Conservation (phyloP, 306 rosid genomes). For the Vicia villosa region DNA sequence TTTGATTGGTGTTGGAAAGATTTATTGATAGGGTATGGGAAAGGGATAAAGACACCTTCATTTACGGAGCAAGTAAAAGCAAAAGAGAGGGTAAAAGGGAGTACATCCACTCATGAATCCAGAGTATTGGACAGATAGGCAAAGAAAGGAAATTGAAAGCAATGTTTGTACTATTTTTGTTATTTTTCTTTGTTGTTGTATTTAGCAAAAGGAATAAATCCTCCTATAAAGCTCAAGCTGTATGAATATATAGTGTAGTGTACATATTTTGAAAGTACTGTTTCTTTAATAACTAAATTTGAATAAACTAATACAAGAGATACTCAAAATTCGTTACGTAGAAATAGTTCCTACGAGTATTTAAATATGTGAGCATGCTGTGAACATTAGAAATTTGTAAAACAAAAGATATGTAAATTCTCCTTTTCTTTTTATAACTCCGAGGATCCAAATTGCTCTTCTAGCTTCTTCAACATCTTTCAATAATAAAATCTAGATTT, state of each 20-base stretch:
- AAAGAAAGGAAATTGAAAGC: conserved; percentile 20
- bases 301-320: too few species aligned
- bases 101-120: conserved; percentile 40
- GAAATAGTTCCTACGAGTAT: too few species aligned
- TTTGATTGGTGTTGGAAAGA: conserved; percentile 57
- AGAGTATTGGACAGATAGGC: conserved; percentile 33
- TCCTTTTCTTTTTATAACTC: too few species aligned
- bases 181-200: conserved; percentile 30
- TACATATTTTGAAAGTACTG: background rate
- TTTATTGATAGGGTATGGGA: conserved; percentile 49
- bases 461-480: too few species aligned
- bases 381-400: too few species aligned
- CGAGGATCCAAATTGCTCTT: too few species aligned
- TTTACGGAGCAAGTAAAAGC: conserved; percentile 57
- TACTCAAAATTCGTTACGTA: too few species aligned
- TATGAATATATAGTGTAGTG: background rate
- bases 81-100: conserved; percentile 21
- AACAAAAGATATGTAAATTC: too few species aligned
- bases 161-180: conserved; percentile 30
- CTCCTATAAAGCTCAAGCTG: conserved; percentile 27
- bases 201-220: conserved; percentile 40
- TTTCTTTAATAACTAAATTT: too few species aligned
- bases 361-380: too few species aligned
- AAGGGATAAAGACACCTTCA: conserved; percentile 54
- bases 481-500: too few species aligned